phyloP scores from a whole-genome alignment of 345 rosid species.

The Acer yangbiense region DNA sequence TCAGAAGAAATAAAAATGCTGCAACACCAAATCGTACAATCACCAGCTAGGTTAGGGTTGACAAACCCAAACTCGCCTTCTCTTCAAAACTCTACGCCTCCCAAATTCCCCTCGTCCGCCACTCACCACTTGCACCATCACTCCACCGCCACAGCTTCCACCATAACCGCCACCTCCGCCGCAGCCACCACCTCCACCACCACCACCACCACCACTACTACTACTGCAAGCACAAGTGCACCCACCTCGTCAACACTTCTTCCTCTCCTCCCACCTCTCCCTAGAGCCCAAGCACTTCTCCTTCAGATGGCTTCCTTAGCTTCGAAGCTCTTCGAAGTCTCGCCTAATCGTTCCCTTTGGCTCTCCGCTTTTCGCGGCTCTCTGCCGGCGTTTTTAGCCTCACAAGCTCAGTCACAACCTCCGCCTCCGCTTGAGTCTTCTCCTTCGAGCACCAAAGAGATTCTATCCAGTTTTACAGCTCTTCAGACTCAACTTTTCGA shows the following conservation, averaged over 20 bases:
- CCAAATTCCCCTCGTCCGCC: slow-evolving; percentile 50
- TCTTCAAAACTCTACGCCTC: slow-evolving; percentile 63
- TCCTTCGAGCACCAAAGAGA: slow-evolving; percentile 71
- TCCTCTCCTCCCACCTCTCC: slow-evolving; percentile 87
- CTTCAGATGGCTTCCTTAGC: slow-evolving; percentile 76
- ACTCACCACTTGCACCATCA: slow-evolving; percentile 32
- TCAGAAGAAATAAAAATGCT: slow-evolving; percentile 41
- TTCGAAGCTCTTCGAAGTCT: slow-evolving; percentile 73
- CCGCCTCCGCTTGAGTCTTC: slow-evolving; percentile 54
- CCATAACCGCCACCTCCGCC: slow-evolving; percentile 37
- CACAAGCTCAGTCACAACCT: slow-evolving; percentile 49
- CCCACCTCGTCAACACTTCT: slow-evolving; percentile 65
- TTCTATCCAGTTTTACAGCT: slow-evolving; percentile 58
- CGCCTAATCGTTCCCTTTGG: slow-evolving; percentile 80
- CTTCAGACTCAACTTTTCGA: slow-evolving; percentile 92
- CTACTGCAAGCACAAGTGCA: slow-evolving; percentile 19
- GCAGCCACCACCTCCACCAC: background rate
- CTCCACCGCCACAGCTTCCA: slow-evolving; percentile 35
- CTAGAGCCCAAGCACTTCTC: slow-evolving; percentile 83
- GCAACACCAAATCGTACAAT: slow-evolving; percentile 79
- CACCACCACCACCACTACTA: slow-evolving; percentile 19
- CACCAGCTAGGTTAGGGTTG: slow-evolving; percentile 89
- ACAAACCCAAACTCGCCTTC: slow-evolving; percentile 78
- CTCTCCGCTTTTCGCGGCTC: slow-evolving; percentile 77
- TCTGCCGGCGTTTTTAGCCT: slow-evolving; percentile 70